Base-by-base conservation (phyloP, 1,284 basidiomycete genomes). In the Wallemia ichthyophaga region DNA sequence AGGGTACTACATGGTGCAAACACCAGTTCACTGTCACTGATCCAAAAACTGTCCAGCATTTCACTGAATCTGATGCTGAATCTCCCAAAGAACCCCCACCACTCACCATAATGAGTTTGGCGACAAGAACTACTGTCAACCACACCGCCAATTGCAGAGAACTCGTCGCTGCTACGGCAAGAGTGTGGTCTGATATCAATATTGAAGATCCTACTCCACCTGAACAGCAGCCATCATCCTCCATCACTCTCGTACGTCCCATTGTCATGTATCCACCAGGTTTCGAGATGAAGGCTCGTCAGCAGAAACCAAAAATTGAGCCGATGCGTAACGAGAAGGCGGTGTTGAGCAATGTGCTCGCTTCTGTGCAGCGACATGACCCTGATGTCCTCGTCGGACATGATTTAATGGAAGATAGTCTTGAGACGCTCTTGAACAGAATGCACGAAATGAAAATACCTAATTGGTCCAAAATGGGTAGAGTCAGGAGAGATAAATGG, bases 381-480 rank as follows among this genome's bases (percentile, higher is more conserved):
- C 91, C 94, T 0, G 94, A 99, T 67, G 80, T 96, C 28, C 80
- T 98, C 58, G 76, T 98, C 27, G 89, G 92, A 0, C 89, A 96
- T 67, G 89, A 95, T 61, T 92, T 99, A 69, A 73, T 87, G 13
- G 89, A 86, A n/a, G 83, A 83, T 55, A 82, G 83, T 2, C 76
- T 96, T 27, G 92, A 98, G 65, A 83, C 94, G 25, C 74, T 99
- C 23, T 75, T 99, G 25, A 82, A 86, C 66, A 81, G 94, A 0
- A 84, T 98, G 82, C 78, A 80, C 63, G 86, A 94, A 62, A 75
- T 87, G 55, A 87, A 86, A 66, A 78, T 78, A 15, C 85, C 94
- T 59, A 84, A 95, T 67, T 96, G 87, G 86, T 91, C 86, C 21
- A 78, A 87, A 28, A 77, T 99, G 24, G 86, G 92, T 31, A 78